Conservation (phyloP, 2,329 filamentous ascomycete species). For the Scedosporium aurantiacum region DNA sequence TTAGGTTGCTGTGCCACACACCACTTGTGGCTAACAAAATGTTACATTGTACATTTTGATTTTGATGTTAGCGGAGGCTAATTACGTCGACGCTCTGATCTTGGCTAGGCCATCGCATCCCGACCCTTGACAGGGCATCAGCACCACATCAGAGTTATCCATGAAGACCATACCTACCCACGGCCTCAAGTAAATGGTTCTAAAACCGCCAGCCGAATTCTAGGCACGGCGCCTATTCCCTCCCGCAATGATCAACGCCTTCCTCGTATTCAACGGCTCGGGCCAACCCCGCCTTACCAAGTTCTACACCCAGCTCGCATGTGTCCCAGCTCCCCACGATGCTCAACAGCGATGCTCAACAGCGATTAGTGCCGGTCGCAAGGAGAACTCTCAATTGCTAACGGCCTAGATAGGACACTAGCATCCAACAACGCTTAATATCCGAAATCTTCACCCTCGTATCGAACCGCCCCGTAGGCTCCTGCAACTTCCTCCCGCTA, state of each 20-base stretch:
- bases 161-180: not conserved
- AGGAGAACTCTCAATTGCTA: constrained; percentile 1
- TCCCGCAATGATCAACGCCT: constrained; percentile 87
- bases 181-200: not conserved
- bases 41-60: no score
- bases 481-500: constrained; percentile 91
- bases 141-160: not conserved
- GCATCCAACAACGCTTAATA: constrained; percentile 92
- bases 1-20: no score
- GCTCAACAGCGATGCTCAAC: constrained; percentile 1
- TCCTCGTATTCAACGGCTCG: constrained; percentile 97
- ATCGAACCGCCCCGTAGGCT: constrained; percentile 77
- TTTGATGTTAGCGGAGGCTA: no score
- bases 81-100: no score
- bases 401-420: constrained; percentile 61
- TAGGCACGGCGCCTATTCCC: not conserved
- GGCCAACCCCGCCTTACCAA: constrained; percentile 94
- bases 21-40: no score
- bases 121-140: no score
- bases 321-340: constrained; percentile 6
- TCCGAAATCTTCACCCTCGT: constrained; percentile 96
- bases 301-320: constrained; percentile 93
- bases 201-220: not conserved
- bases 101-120: no score
- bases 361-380: no score